phyloP scores from a whole-genome alignment of 352 stramenopile species.

The Globisporangium ultimum region DNA sequence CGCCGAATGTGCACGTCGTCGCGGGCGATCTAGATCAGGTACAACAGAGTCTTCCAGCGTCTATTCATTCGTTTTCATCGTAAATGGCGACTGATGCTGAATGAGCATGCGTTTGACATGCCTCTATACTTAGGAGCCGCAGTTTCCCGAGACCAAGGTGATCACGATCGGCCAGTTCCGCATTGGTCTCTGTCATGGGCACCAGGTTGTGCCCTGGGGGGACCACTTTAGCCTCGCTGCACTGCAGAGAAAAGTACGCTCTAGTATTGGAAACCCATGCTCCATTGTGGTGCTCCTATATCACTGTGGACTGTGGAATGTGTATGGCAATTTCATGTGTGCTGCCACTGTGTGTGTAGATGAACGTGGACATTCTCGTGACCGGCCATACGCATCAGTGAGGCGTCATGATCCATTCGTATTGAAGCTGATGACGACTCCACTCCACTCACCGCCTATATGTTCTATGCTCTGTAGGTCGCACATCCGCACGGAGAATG shows the following conservation, averaged over 20 bases:
- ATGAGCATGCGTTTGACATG: background rate
- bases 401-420: slow-evolving; percentile 11
- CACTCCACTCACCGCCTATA: background rate
- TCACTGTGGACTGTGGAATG: background rate
- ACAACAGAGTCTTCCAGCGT: background rate
- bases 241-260: slow-evolving; percentile 81
- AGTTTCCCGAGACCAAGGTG: slow-evolving; percentile 94
- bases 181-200: slow-evolving; percentile 96
- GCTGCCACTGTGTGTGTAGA: slow-evolving; percentile 27
- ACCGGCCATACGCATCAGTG: slow-evolving; percentile 94
- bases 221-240: slow-evolving; percentile 86
- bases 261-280: background rate
- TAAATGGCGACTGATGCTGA: background rate
- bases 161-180: slow-evolving; percentile 96
- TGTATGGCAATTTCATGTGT: background rate
- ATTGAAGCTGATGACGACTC: background rate
- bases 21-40: slow-evolving; percentile 94
- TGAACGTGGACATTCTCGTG: slow-evolving; percentile 98
- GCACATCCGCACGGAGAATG: slow-evolving; percentile 91
- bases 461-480: slow-evolving; percentile 29
- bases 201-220: slow-evolving; percentile 94
- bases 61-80: background rate
- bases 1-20: slow-evolving; percentile 96
- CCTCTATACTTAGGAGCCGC: slow-evolving; percentile 35
- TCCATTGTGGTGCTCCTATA: background rate